Evolutionary conservation across 1,284 basidiomycete species (phyloP), one percentile per base, ranked within the genome.

Genomic region (Tetrapyrgos nigripes): DNA sequence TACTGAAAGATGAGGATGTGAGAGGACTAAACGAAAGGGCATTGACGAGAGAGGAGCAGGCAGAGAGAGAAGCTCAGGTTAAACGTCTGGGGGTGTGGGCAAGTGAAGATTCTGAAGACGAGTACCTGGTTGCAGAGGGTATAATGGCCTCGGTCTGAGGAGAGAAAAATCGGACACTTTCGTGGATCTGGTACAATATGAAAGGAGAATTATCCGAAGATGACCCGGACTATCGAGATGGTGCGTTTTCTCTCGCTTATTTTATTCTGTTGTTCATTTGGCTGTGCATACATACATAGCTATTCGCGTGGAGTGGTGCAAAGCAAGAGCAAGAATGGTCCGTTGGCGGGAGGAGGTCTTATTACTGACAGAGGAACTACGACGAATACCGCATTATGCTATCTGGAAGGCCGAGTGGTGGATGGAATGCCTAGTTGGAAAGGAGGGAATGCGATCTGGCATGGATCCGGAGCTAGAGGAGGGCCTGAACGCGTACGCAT

Each of bases 21-120:
- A 24, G 59, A 19, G 62, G 56, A 1, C 48, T 61, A 17, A 55
- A 58, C 13, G 62, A 63, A 40, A 40, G 58, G 17, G 10, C 27
- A 14, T 33, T 60, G 51, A 55, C 33, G 45, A 51, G 47, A 10
- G 44, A 60, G 14, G 61, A 63, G 44, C 49, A 40, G 17, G 37
- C 37, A 40, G 37, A 40, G 19, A 8, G 37, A 17, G 37, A 40
- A n/a, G 8, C 4, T 11, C 6, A n/a, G 37, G 19, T 40, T 9
- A 40, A 40, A n/a, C 37, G 37, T 17, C 19, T 40, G 17, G 37
- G 37, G 19, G 17, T n/a, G 13, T n/a, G 19, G 13, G 37, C 37
- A 8, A 17, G 37, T 40, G 8, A 17, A 17, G 37, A 40, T n/a
- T 11, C 14, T 5, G 37, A 40, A 17, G 37, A 40, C 19, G 37